Base-by-base conservation (phyloP, 1,284 basidiomycete species). In the Pseudozyma sp. region DNA sequence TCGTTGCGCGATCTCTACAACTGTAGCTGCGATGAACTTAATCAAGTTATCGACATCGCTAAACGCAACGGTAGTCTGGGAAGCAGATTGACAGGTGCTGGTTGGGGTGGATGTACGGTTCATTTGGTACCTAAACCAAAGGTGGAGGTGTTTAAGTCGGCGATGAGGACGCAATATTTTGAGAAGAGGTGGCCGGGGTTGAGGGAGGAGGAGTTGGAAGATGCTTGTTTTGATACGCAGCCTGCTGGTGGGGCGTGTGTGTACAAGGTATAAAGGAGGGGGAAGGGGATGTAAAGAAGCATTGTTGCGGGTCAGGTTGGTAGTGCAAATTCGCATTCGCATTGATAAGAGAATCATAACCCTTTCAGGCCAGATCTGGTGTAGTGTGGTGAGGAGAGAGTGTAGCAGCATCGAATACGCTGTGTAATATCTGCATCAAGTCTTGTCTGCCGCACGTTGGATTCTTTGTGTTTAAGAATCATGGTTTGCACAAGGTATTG, bases 91-190 rank as follows among this genome's bases (percentile, higher is more conserved):
- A 83, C 81, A 0, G 82, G 83, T 10, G 83, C 83, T 0, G 83
- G 83, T 3, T 85, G 83, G 83, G 83, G 83, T 19, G 83, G 83
- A 2, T 82, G 77, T 44, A 80, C 82, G 12, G 82, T 85, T 11
- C 76, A 78, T 34, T 64, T 85, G 34, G 81, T 85, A 3, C 78
- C 79, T n/a, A 70, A 77, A 21, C 61, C 62, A 19, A 70, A 77
- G n/a, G 68, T 82, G 1, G 47, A 69, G 39, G 51, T 58, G 1
- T 71, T 85, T 14, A 66, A 80, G 38, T 42, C 69, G 18, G 78
- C 80, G 8, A 55, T 84, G 50, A 53, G 70, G 10, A 53, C 63
- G 12, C 64, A 69, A 47, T 85, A 80, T 48, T 84, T 76, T 49
- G 49, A 31, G 0, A 61, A 70, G 39, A 61, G 68, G 34, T 81